Base-by-base conservation (phyloP, 257 asterid species). In the Lycium ferocissimum region DNA sequence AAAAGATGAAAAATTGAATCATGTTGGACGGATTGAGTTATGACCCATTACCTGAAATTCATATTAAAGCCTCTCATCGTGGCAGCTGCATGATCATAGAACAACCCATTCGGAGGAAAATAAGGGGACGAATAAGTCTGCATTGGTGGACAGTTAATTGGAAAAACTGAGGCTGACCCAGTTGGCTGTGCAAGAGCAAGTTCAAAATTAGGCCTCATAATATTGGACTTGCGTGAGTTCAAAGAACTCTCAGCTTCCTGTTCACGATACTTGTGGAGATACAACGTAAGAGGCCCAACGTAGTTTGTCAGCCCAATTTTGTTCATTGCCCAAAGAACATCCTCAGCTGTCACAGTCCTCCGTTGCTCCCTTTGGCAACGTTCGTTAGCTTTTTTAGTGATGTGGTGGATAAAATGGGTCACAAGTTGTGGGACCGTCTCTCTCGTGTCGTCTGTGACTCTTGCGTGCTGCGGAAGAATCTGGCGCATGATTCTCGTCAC, bases 231-330 rank as follows among this genome's bases (percentile, higher is more conserved):
- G 2, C 78, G 75, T 11, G 17, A 26, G n/a, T 26, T 61, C 2
- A 59, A 8, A 3, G 7, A 75, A 18, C 58, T 56, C 6, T 43
- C 4, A 7, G 35, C 9, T 15, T 85, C 85, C 4, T 18, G 22
- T 4, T 79, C 66, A 6, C 90, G 91, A 18, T 90, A 67, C 2
- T 67, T 79, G 20, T 72, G 54, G 7, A 92, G 17, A 72, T 15
- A 89, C 3, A 66, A 3, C 0, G 86, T 72, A 15, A 89, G 81
- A 67, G 89, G 81, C 4, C 58, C 53, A 2, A 84, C 81, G 13
- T 92, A 88, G 62, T 83, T 51, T 1, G 59, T 20, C 6, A 73
- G 81, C 10, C 85, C 85, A 53, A 26, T 9, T 3, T 61, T 45
- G 45, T 49, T 35, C 63, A 82, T 22, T 26, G 85, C 85, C 59